Evolutionary conservation across 371 early-diverging fungal genomes (phyloP), one percentile per base, ranked within the genome.

Genomic region (Syncephalastrum contaminatum): DNA sequence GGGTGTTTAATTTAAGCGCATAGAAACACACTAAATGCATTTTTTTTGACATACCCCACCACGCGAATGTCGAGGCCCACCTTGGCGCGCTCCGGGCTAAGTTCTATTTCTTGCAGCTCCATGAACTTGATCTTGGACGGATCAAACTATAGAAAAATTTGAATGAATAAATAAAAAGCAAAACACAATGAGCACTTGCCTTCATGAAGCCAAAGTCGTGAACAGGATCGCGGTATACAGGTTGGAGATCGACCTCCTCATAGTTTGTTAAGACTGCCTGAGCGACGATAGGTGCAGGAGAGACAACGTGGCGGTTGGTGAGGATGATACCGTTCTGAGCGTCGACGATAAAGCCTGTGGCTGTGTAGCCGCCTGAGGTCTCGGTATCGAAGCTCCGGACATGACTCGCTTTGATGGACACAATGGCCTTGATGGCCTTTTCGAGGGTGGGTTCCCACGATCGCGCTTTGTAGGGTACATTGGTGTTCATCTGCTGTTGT

Each of bases 291-390:
- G 96, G 97, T 0, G 91, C 93, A 0, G 90, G 79, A 44, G 91
- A 86, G 8, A 90, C 91, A 2, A 95, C 94, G 59, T 96, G 96
- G 3, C 95, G 74, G 68, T 96, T 96, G 12, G 96, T 88, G n/a
- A 96, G 77, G 30, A 96, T 87, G 30, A 96, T 72, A 5, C 95
- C 97, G 0, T 69, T 70, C 53, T 82, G 53, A 4, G 87, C 86
- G 60, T 96, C 96, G 0, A 97, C 95, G 0, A 97, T 84, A 68
- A 96, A 96, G 4, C 97, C 97, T 4, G 96, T 89, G 3, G 97
- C 95, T 14, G 82, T 80, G 61, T 77, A 86, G 1, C 73, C 83
- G 47, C 89, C 91, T 30, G 94, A 85, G 16, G 82, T 78, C 66
- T 96, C 95, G 0, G 95, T 94, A 70, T 96, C 97, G 51, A 96